Evolutionary conservation across 78 protist genomes (phyloP).

Genomic region (Dictyostelium capitatum): DNA sequence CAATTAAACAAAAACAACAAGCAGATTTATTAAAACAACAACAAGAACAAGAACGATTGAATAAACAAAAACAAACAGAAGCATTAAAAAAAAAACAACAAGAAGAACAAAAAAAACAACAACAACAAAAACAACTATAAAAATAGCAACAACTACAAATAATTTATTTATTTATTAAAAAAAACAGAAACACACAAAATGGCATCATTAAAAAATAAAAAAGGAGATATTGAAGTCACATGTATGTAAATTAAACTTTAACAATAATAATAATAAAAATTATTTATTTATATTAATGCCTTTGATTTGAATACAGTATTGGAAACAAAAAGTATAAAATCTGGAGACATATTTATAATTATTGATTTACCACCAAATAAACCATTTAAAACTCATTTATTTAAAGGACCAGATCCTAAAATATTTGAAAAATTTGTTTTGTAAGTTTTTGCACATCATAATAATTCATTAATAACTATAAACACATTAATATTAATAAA

Average conservation of each 20-base stretch:
- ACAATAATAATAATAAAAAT: background rate
- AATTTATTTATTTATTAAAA: background rate
- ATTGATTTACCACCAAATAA: slow-evolving; percentile 74
- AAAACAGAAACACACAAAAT: background rate
- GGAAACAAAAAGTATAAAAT: slow-evolving; percentile 47
- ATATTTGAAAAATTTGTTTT: slow-evolving; percentile 64
- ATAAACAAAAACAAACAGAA: too few relatives aligned
- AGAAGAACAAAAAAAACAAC: background rate
- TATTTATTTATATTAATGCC: background rate
- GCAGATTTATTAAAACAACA: too few relatives aligned
- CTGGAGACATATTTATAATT: slow-evolving; percentile 54
- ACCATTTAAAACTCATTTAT: slow-evolving; percentile 64
- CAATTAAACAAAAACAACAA: too few relatives aligned
- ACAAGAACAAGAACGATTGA: too few relatives aligned
- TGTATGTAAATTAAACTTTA: slow-evolving; percentile 38
- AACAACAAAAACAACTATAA: background rate
- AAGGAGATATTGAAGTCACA: slow-evolving; percentile 66
- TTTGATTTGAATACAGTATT: slow-evolving; percentile 16
- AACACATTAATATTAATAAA: background rate
- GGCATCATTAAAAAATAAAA: slow-evolving; percentile 77
- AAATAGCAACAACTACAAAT: background rate
- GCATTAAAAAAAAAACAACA: background rate
- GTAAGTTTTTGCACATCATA: slow-evolving; percentile 21
- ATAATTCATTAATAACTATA: background rate
- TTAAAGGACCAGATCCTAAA: slow-evolving; percentile 75